These are phyloP conservation scores for Clavispora vitiphila DNA, from an alignment of 805 yeast genomes.

Conservation along the genomic window DNA sequence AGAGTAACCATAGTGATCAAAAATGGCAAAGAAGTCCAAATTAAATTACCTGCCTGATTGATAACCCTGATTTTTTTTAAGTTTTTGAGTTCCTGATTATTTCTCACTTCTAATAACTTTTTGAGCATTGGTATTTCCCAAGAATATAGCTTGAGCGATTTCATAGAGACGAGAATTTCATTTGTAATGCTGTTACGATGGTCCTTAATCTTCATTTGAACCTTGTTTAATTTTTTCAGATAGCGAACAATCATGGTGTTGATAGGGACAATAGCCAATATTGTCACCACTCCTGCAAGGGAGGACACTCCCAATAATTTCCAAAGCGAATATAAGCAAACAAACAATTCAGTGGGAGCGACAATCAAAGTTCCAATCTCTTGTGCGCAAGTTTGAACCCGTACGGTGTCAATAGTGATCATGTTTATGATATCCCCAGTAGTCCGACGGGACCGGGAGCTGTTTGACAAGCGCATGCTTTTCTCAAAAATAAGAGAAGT, in stretches of 20 bases:
- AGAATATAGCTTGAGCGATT: slow-evolving; percentile 22
- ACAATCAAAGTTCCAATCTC: slow-evolving; percentile 14
- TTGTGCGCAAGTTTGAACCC: slow-evolving; percentile 17
- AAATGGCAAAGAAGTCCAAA: slow-evolving; percentile 63
- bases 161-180: slow-evolving; percentile 20
- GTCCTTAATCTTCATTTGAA: slow-evolving; percentile 17
- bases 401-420: slow-evolving; percentile 20
- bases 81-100: slow-evolving; percentile 16
- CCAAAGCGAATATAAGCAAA: slow-evolving; percentile 19
- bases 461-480: slow-evolving; percentile 15
- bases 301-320: slow-evolving; percentile 20
- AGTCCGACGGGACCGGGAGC: slow-evolving; percentile 14
- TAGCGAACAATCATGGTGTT: slow-evolving; percentile 16
- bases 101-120: slow-evolving; percentile 17
- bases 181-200: slow-evolving; percentile 18
- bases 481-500: slow-evolving; percentile 21
- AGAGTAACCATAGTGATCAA: slow-evolving; percentile 60
- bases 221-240: slow-evolving; percentile 8
- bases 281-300: slow-evolving; percentile 15
- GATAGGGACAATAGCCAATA: slow-evolving; percentile 16
- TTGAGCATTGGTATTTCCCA: slow-evolving; percentile 24
- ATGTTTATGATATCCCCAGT: slow-evolving; percentile 23
- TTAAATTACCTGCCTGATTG: slow-evolving; percentile 43
- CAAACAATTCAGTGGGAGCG: slow-evolving; percentile 13
- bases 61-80: slow-evolving; percentile 19